Conservation (phyloP, 805 yeast species). For the Ogataea philodendri region DNA sequence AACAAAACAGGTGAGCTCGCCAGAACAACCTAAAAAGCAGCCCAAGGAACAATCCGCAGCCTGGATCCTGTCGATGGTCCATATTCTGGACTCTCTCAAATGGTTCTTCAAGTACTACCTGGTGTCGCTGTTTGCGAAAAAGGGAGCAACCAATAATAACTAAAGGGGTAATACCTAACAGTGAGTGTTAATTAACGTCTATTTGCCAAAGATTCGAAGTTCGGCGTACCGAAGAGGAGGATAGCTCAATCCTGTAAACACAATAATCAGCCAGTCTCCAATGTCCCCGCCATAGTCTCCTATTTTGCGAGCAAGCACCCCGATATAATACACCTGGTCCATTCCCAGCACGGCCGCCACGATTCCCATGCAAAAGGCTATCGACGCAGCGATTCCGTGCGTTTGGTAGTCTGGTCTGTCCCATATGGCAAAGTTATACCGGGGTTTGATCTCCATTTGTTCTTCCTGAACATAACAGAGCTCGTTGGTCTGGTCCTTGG, state of each 20-base stretch:
- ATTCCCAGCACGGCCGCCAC: constrained; percentile 84
- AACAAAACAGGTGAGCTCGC: neutral
- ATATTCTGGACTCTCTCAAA: constrained; percentile 17
- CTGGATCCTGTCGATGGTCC: constrained; percentile 17
- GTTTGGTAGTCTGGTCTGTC: constrained; percentile 60
- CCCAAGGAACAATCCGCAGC: constrained; percentile 18
- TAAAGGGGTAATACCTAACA: too few species aligned
- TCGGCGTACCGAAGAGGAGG: constrained; percentile 68
- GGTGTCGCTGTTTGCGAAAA: constrained; percentile 16
- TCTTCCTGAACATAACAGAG: constrained; percentile 9
- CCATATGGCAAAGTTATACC: constrained; percentile 77
- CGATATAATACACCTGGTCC: constrained; percentile 83
- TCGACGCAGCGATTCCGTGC: constrained; percentile 66
- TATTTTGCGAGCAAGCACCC: constrained; percentile 63
- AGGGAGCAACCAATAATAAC: constrained; percentile 6
- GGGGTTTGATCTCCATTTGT: constrained; percentile 25
- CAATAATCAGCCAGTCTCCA: constrained; percentile 79
- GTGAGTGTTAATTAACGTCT: too few species aligned
- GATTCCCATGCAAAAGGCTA: constrained; percentile 65
- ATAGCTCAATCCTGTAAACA: constrained; percentile 60
- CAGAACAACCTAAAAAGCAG: neutral
- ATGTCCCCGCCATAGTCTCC: constrained; percentile 77
- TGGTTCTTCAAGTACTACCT: constrained; percentile 25
- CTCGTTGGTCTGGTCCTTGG: neutral
- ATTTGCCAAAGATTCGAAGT: constrained; percentile 49